Base-by-base conservation (phyloP, 2,329 filamentous ascomycete species). In the Penicillium sp. region DNA sequence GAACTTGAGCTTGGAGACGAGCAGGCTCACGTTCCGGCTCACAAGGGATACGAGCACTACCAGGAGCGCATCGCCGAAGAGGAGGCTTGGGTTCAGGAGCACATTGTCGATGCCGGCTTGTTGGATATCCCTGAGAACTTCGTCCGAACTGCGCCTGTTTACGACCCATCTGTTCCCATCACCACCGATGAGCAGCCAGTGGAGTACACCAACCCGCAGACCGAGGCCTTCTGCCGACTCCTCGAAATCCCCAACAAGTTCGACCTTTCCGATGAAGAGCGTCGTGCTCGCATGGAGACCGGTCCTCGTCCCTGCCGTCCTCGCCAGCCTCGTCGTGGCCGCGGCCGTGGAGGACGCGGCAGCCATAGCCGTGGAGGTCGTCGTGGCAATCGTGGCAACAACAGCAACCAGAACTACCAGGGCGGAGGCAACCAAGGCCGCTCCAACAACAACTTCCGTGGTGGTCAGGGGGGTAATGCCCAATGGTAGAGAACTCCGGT, bases 161-260 rank as follows among this genome's bases (percentile, higher is more conserved):
- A 92, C 59, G 80, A 86, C 42, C 75, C 79, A 1, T 75, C 78
- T 0, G 75, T 81, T 6, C 83, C 86, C 0, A 83, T 87, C 59
- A 79, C 77, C 22, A 83, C 85, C 0, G 66, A 78, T 0, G 78
- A 86, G n/a, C 83, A 86, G 70, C 91, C 92, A 1, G 77, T 80
- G 1, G 92, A 97, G 74, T 93, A 93, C 70, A 91, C 86, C 4
- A 97, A 94, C 67, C 87, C 89, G 11, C 93, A 97, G 75, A 97
- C 92, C 6, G 79, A 78, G n/a, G 75, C 79, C 3, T 97, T 93
- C 69, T 99, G 94, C 72, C 78, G 86, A 52, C 75, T 97, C 52
- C 66, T 97, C 1, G 86, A 83, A 8, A 86, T 99, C 32, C 77
- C 83, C 5, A 96, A 97, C 70, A 80, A 86, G 9, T 96, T 87